A percentile compares a stretch with the other conserved stretches of the same genome.
Evolutionary conservation across 768 basidiomycete genomes (phyloP).

Genomic region (Leccinum truebloodii): DNA sequence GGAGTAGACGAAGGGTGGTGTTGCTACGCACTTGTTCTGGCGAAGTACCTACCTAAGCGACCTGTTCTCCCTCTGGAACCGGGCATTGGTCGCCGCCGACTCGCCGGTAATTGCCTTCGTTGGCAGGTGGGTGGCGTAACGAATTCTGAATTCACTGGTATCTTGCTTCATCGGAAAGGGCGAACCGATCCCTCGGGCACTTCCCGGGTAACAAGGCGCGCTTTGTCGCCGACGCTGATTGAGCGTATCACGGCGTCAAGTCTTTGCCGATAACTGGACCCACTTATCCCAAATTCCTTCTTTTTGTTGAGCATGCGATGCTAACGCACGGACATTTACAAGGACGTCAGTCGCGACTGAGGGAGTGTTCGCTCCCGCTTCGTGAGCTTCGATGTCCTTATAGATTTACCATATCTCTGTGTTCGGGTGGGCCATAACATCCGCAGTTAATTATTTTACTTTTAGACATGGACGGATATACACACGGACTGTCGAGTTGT

Average conservation of each 20-base stretch:
- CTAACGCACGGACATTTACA: slow-evolving; percentile 18
- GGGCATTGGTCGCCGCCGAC: slow-evolving; percentile 66
- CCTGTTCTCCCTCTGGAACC: slow-evolving; percentile 92
- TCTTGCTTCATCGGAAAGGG: neutral
- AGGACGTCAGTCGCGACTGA: slow-evolving; percentile 38
- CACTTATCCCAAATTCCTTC: neutral
- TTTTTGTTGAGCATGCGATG: neutral
- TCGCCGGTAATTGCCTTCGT: slow-evolving; percentile 86
- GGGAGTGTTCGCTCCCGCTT: neutral
- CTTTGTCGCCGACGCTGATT: slow-evolving; percentile 8
- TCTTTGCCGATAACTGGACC: neutral
- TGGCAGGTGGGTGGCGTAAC: slow-evolving; percentile 61
- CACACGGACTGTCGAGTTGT: neutral
- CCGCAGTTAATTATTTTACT: neutral
- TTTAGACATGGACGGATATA: neutral
- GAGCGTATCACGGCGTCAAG: slow-evolving; percentile 12
- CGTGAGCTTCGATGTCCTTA: neutral
- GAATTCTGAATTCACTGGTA: slow-evolving; percentile 17
- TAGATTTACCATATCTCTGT: neutral
- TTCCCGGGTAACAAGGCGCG: slow-evolving; percentile 2
- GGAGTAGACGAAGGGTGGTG: slow-evolving; percentile 88
- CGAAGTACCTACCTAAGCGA: slow-evolving; percentile 92
- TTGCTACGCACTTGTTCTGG: slow-evolving; percentile 90
- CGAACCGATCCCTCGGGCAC: neutral
- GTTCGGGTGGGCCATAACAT: neutral